Evolutionary conservation across 495 filamentous ascomycete species (phyloP), one percentile per base, ranked within the genome.

Genomic region (Cryomyces minteri): DNA sequence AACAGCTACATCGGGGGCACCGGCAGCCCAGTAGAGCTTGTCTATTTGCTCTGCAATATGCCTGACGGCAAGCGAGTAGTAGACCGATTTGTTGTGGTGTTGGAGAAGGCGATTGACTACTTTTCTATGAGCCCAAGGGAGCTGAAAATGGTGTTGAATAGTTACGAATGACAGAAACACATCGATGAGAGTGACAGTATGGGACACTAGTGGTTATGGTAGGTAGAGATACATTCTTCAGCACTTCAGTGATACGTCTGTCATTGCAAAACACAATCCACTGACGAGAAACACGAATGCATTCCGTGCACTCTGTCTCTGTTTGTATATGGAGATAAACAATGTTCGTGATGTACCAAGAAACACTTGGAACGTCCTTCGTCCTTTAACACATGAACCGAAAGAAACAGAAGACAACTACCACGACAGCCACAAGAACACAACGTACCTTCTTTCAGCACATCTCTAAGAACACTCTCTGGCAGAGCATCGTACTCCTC

Each of bases 11-110:
- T 71, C 69, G 55, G 63, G 58, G 7, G 48, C 68, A 31, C 67
- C 65, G 0, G 64, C 54, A 28, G 62, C 51, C 70, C 76, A 77
- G 55, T 88, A 90, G 43, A 88, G 60, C 43, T 62, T 64, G 52
- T 87, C 76, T 39, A 92, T 77, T 66, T 92, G 84, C 60, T 86
- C 80, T 25, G 82, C 84, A 37, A 92, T 72, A 62, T 87, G 80
- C 33, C 83, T 73, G 46, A 77, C 74, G 0, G 81, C 76, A 52
- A 88, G 82, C 0, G 79, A 73, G 9, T 77, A 73, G 62, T 88
- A 88, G 11, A 76, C 77, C 32, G 77, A 66, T 31, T 74, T 77
- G 48, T 72, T 70, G 58, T 92, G 85, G 48, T 81, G 77, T 44
- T 72, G 73, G 34, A 85, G 63, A 25, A 65, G 62, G 39, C 71